Base-by-base conservation (phyloP, 371 early-diverging fungal genomes). In the Coemansia sp. region DNA sequence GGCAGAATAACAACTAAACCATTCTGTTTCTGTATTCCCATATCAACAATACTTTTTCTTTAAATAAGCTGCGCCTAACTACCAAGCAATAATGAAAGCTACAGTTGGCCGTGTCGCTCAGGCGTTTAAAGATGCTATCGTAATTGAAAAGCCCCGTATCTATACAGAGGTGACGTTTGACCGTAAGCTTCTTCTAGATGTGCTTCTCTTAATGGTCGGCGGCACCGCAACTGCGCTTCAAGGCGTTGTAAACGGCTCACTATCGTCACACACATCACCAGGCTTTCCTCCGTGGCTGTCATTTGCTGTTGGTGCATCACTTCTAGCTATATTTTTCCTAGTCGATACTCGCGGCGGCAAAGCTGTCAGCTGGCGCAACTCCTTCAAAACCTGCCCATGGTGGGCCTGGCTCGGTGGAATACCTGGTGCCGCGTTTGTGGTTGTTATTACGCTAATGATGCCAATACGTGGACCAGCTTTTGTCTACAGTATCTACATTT, bases 231-330 rank as follows among this genome's bases (percentile, higher is more conserved):
- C 52, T 14, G 52, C 52, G 4, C 18, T 52, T 24, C 52, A 52
- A 7, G 52, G 52, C 24, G 52, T 52, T 18, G 52, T 52, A 18
- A 52, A 52, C 21, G 52, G 52, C 24, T 14, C 52, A 11, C 52
- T 52, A n/a, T 52, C 52, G 4, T 14, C 16, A 7, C 22, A 52
- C 21, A 52, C 52, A 52, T 18, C 52, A 3, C 52, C 52, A 1
- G 52, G 52, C 21, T 52, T 52, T 22, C 52, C 52, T 52, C 52
- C 52, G 14, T 52, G 52, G 52, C 52, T 52, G 21, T 52, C 52
- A 11, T 52, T 52, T 52, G 52, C 22, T 18, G 52, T 52, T 22
- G 52, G 52, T 11, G n/a, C 52, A 18, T 24, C 22, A 4, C 24
- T 52, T 22, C 52, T 52, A 1, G 52, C 22, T 11, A 8, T 52